These are phyloP conservation scores for Basidiobolus meristosporus DNA, from an alignment of 371 early-diverging fungal species.

Conservation along the genomic window DNA sequence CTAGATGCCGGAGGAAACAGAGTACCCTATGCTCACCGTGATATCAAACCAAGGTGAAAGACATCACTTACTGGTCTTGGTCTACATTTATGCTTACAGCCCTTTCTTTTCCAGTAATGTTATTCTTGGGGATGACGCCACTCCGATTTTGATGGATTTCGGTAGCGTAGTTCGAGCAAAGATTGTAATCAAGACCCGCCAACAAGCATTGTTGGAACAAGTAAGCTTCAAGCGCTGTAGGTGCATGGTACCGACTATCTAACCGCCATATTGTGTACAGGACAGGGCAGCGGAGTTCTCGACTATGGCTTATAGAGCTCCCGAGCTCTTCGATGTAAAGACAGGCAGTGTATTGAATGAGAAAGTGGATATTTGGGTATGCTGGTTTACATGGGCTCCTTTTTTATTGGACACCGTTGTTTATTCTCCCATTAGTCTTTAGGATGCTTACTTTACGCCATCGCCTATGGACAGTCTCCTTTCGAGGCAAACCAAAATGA, in stretches of 20 bases:
- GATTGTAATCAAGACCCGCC: slow-evolving; percentile 25
- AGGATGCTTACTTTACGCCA: slow-evolving; percentile 55
- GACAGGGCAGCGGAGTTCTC: slow-evolving; percentile 55
- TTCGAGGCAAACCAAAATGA: slow-evolving; percentile 47
- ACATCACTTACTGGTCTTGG: no score
- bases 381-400: neutral
- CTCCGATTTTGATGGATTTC: slow-evolving; percentile 63
- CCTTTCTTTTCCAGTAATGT: no score
- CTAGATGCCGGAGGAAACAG: slow-evolving; percentile 8
- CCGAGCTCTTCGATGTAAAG: slow-evolving; percentile 66
- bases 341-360: slow-evolving; percentile 31
- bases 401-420: no score
- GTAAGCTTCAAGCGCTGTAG: slow-evolving; percentile 8
- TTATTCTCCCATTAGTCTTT: slow-evolving; percentile 25
- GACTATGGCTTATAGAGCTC: slow-evolving; percentile 60
- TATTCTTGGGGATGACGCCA: slow-evolving; percentile 37
- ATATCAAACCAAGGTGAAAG: slow-evolving; percentile 52
- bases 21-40: slow-evolving; percentile 50
- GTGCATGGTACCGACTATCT: no score
- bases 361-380: slow-evolving; percentile 57
- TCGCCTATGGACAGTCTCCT: slow-evolving; percentile 54
- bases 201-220: slow-evolving; percentile 42
- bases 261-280: slow-evolving; percentile 1
- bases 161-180: slow-evolving; percentile 43
- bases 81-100: no score